phyloP scores from a whole-genome alignment of 2,329 filamentous ascomycete genomes.

The Pyrenophora seminiperda region DNA sequence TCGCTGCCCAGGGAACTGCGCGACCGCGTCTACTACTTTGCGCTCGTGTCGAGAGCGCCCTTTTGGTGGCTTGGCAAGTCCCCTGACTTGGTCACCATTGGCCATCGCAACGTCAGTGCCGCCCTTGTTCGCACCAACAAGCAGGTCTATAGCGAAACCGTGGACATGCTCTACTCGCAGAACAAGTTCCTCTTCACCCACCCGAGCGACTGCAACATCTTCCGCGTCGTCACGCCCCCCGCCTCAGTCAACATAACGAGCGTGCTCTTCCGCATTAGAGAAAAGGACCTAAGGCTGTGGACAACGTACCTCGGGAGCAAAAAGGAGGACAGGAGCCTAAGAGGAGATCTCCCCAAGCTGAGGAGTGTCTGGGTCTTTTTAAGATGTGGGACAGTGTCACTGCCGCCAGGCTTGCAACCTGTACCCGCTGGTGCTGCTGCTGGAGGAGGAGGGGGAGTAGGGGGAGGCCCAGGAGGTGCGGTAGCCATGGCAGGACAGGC shows the following conservation, averaged over 20 bases:
- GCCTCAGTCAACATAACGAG: constrained; percentile 34
- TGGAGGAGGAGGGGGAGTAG: constrained; percentile 13
- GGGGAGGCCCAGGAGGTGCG: not conserved
- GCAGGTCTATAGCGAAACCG: constrained; percentile 43
- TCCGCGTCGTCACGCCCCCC: constrained; percentile 42
- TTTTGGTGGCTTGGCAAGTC: constrained; percentile 42
- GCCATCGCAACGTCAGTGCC: constrained; percentile 28
- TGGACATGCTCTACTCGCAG: constrained; percentile 40
- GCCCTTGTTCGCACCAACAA: constrained; percentile 36
- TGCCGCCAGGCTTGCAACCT: not conserved
- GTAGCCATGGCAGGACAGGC: constrained; percentile 17
- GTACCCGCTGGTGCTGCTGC: not conserved
- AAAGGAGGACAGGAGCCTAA: constrained; percentile 36
- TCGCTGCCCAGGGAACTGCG: constrained; percentile 46
- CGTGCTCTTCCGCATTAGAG: constrained; percentile 45
- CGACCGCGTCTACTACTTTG: constrained; percentile 42
- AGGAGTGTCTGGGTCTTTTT: constrained; percentile 46
- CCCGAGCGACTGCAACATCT: constrained; percentile 49
- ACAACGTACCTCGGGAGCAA: constrained; percentile 44
- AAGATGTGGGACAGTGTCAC: constrained; percentile 29
- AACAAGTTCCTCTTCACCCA: constrained; percentile 49
- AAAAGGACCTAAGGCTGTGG: constrained; percentile 47
- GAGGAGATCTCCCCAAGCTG: constrained; percentile 42
- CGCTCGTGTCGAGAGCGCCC: constrained; percentile 38
- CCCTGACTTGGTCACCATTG: constrained; percentile 9